A percentile compares a stretch with the other conserved stretches of the same genome.
Conservation (phyloP, 1,284 basidiomycete species). For the Fomes fomentarius region DNA sequence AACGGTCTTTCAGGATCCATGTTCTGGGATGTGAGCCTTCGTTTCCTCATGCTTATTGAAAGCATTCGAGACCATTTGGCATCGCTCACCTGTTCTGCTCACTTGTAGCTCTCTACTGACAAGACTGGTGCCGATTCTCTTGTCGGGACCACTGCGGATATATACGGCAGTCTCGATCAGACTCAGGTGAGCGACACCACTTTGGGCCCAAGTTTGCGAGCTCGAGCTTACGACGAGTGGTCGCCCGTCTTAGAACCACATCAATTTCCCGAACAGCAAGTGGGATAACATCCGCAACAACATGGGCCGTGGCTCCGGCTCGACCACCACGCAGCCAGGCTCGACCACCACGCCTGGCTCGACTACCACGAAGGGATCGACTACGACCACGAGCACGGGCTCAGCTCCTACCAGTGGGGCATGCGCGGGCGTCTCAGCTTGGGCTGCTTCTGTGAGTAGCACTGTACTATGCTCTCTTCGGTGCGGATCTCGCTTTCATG, state of each 20-base stretch:
- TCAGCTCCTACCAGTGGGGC: slow-evolving; percentile 54
- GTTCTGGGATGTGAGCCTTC: slow-evolving; percentile 73
- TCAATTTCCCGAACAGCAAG: slow-evolving; percentile 66
- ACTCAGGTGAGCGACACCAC: slow-evolving; percentile 40
- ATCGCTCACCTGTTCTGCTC: slow-evolving; percentile 15
- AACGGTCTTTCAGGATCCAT: slow-evolving; percentile 75
- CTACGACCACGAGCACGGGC: slow-evolving; percentile 38
- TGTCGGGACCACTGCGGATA: slow-evolving; percentile 49
- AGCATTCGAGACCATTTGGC: not conserved
- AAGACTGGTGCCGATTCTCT: slow-evolving; percentile 60
- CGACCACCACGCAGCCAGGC: slow-evolving; percentile 30
- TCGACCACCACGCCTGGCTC: slow-evolving; percentile 30
- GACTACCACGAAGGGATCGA: slow-evolving; percentile 13
- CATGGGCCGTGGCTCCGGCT: slow-evolving; percentile 46
- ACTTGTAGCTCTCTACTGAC: slow-evolving; percentile 62
- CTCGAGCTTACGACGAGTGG: not conserved
- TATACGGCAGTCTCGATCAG: slow-evolving; percentile 59
- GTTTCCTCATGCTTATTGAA: not conserved
- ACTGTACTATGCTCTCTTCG: not conserved
- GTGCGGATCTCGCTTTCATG: not conserved
- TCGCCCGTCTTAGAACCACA: slow-evolving; percentile 56
- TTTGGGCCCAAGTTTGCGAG: not conserved
- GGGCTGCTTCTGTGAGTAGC: slow-evolving; percentile 43
- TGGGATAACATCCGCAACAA: slow-evolving; percentile 71
- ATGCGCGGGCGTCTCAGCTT: slow-evolving; percentile 38